phyloP scores from a whole-genome alignment of 306 rosid species.

The apple (Malus domestica) region DNA sequence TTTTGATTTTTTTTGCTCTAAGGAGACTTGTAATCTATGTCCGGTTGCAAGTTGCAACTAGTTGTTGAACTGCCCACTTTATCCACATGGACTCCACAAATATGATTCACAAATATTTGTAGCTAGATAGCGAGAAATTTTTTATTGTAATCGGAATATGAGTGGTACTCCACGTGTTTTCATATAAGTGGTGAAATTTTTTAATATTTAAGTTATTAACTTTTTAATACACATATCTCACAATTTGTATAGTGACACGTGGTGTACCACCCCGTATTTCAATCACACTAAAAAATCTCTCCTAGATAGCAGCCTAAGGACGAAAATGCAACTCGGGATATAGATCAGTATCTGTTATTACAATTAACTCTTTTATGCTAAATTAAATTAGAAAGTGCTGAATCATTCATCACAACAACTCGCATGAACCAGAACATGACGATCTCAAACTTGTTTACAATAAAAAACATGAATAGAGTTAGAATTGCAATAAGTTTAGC shows the following conservation, averaged over 20 bases:
- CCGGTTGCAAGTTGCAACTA: background rate
- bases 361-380: background rate
- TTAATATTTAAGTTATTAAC: no score
- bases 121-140: background rate
- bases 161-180: rapidly evolving
- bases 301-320: no score
- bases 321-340: background rate
- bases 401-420: background rate
- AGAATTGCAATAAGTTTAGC: background rate
- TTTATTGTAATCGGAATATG: no score
- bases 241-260: no score
- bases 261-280: rapidly evolving
- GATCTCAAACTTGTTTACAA: background rate
- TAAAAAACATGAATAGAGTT: no score
- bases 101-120: background rate
- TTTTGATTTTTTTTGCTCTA: background rate
- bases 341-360: background rate
- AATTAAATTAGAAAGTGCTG: background rate
- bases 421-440: background rate
- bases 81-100: background rate
- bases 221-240: no score
- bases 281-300: no score
- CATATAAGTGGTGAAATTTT: no score
- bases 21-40: background rate
- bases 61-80: conserved; percentile 14